These are phyloP conservation scores for Tolypocladium tropicale DNA, from an alignment of 2,329 filamentous ascomycete species.

Conservation along the genomic window DNA sequence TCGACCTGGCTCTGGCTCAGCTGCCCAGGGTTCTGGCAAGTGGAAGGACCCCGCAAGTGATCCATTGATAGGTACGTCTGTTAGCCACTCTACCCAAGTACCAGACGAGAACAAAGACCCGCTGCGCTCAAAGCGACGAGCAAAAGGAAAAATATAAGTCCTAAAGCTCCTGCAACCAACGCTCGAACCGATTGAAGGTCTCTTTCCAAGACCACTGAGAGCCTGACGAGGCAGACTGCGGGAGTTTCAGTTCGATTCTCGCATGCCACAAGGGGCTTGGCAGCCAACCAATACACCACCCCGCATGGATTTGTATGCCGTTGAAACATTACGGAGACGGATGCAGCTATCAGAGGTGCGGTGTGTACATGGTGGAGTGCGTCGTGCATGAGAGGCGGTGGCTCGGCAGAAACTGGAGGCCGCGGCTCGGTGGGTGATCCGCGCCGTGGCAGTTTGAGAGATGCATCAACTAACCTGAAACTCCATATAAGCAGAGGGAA, in stretches of 20 bases:
- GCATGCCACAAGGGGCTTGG: neutral
- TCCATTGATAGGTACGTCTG: too few relatives aligned
- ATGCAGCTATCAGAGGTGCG: neutral
- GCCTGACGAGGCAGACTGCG: neutral
- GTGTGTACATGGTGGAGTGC: neutral
- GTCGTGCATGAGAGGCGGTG: neutral
- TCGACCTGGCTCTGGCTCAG: neutral
- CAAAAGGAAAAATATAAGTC: neutral
- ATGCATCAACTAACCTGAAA: neutral
- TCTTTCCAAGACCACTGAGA: neutral
- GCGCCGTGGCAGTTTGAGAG: neutral
- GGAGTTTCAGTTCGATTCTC: neutral
- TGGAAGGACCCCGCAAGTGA: too few relatives aligned
- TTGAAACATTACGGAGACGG: neutral
- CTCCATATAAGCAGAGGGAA: too few relatives aligned
- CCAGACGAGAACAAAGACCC: too few relatives aligned
- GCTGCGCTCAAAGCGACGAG: too few relatives aligned
- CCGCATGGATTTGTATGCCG: neutral
- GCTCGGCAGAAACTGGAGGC: neutral
- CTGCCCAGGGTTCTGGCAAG: neutral
- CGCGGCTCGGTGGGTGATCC: neutral
- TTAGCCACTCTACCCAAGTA: too few relatives aligned
- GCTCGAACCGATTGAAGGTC: neutral
- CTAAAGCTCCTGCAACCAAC: neutral
- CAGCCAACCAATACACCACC: neutral